Evolutionary conservation across 345 rosid species (phyloP).

Genomic region (Murraya koenigii): DNA sequence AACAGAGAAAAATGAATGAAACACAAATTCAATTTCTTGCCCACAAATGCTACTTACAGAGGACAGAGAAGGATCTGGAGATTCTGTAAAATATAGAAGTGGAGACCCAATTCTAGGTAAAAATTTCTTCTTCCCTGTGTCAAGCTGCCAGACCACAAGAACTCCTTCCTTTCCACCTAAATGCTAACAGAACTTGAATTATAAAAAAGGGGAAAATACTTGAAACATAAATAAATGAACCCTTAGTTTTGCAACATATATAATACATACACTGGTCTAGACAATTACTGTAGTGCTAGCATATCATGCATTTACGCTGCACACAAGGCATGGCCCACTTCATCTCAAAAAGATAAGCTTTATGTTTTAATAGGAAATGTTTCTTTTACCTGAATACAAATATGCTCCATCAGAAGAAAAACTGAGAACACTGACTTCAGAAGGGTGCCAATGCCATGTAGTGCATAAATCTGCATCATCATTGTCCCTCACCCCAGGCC

Average conservation of each 20-base stretch:
- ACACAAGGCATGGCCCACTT: background rate
- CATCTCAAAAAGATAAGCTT: background rate
- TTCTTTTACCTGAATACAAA: conserved; percentile 67
- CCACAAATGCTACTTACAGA: conserved; percentile 53
- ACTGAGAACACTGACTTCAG: conserved; percentile 59
- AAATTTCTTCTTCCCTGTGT: conserved; percentile 92
- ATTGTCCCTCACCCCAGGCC: conserved; percentile 80
- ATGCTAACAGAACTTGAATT: conserved; percentile 10
- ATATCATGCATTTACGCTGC: background rate
- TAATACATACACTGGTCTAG: background rate
- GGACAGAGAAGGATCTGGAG: conserved; percentile 82
- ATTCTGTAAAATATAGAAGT: conserved; percentile 60
- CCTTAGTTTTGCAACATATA: background rate
- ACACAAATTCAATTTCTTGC: background rate
- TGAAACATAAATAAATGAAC: background rate
- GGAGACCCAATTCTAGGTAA: conserved; percentile 96
- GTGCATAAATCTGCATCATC: conserved; percentile 97
- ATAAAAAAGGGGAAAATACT: background rate
- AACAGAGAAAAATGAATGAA: conserved; percentile 11
- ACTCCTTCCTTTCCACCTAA: conserved; percentile 98
- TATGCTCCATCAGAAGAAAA: conserved; percentile 96
- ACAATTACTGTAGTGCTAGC: background rate
- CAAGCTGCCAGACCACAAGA: conserved; percentile 95
- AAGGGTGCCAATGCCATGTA: conserved; percentile 92
- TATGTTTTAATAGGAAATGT: background rate